Conservation (phyloP, 75 land plant genomes). For the Picea sitchensis region DNA sequence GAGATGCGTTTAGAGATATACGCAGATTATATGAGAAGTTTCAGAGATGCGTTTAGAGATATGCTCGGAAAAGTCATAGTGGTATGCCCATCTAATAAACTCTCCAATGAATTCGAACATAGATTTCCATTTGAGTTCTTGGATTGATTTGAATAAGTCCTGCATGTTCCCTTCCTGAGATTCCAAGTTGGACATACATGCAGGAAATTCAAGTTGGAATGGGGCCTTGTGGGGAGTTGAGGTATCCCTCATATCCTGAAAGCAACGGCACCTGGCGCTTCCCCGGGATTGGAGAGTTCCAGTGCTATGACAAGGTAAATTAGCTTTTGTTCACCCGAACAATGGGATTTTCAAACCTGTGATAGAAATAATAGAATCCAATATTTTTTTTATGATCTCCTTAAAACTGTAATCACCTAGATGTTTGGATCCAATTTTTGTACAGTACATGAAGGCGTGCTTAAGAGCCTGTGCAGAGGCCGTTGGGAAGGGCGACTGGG, state of each 20-base stretch:
- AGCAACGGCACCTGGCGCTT: constrained; percentile 31
- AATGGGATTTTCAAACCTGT: background rate
- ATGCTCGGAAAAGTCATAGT: constrained; percentile 45
- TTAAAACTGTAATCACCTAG: background rate
- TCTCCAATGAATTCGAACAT: background rate
- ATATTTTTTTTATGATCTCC: no score
- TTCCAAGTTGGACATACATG: background rate
- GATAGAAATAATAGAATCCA: background rate
- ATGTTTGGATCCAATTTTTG: background rate
- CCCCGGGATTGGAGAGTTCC: constrained; percentile 65
- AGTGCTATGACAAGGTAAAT: constrained; percentile 67
- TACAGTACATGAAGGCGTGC: constrained; percentile 71
- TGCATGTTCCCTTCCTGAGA: background rate
- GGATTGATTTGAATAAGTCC: background rate
- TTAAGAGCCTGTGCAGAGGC: constrained; percentile 48
- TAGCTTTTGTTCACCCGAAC: background rate
- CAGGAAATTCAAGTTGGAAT: constrained; percentile 85
- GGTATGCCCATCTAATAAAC: constrained; percentile 13
- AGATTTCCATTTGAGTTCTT: background rate
- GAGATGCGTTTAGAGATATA: constrained; percentile 41
- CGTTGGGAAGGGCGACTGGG: constrained; percentile 60
- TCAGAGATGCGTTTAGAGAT: constrained; percentile 39
- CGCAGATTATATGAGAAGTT: constrained; percentile 77
- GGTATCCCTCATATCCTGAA: constrained; percentile 67
- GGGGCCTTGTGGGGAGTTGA: constrained; percentile 75